Evolutionary conservation across 2,329 filamentous ascomycete genomes (phyloP).

Genomic region (Alternaria arborescens): DNA sequence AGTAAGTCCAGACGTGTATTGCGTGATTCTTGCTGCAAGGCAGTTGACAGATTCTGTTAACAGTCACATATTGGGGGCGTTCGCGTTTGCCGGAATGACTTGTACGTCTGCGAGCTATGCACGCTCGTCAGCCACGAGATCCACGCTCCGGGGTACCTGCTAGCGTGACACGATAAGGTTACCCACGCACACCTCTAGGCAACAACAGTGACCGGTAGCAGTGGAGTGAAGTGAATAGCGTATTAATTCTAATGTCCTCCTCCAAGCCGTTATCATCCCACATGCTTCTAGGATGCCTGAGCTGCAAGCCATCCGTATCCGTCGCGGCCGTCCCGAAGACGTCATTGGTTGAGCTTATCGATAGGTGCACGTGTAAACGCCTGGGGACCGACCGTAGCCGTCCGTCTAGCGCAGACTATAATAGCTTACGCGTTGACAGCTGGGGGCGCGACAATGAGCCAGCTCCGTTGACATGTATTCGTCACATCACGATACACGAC

Average conservation of each 20-base stretch:
- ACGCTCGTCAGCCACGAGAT: slow-evolving; percentile 23
- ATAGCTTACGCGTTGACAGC: slow-evolving; percentile 5
- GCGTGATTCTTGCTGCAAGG: slow-evolving; percentile 31
- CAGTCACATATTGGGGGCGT: slow-evolving; percentile 45
- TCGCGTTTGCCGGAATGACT: slow-evolving; percentile 27
- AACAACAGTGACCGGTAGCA: slow-evolving; percentile 9
- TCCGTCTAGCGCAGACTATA: slow-evolving; percentile 6
- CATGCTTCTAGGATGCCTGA: slow-evolving; percentile 3
- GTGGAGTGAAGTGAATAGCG: not conserved
- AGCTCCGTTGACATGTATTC: not conserved
- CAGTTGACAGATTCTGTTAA: slow-evolving; percentile 16
- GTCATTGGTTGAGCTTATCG: slow-evolving; percentile 20
- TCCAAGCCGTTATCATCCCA: slow-evolving; percentile 11
- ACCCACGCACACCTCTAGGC: slow-evolving; percentile 14
- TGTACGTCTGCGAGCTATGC: slow-evolving; percentile 15
- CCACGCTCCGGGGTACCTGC: slow-evolving; percentile 3
- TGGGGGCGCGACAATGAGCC: not conserved
- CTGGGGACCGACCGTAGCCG: not conserved
- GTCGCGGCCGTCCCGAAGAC: slow-evolving; percentile 8
- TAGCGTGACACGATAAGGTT: slow-evolving; percentile 26
- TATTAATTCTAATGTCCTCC: not conserved
- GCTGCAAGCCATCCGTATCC: slow-evolving; percentile 1
- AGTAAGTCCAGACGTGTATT: slow-evolving; percentile 4
- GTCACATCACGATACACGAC: not conserved
- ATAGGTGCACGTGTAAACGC: slow-evolving; percentile 11